A percentile compares a stretch with the other conserved stretches of the same genome.
phyloP scores from a whole-genome alignment of 225 moss, liverwort and hornwort species.

The Pleurozium schreberi region DNA sequence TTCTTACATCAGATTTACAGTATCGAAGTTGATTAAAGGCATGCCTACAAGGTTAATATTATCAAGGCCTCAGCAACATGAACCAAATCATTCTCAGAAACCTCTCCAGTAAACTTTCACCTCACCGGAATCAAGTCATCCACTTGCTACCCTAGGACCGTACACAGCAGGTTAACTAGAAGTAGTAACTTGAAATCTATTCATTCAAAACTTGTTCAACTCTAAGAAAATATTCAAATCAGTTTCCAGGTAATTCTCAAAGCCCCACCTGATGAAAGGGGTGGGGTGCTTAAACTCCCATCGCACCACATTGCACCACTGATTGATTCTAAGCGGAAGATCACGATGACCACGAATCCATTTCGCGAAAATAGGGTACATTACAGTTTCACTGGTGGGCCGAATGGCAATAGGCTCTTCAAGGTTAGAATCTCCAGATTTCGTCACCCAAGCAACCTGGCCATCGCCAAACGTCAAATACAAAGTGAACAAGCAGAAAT shows the following conservation, averaged over 20 bases:
- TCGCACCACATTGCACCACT: constrained; percentile 99
- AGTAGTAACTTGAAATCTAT: background rate
- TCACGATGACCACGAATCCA: constrained; percentile 98
- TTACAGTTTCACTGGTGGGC: constrained; percentile 95
- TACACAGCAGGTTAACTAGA: background rate
- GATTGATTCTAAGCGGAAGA: constrained; percentile 82
- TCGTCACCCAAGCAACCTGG: constrained; percentile 97
- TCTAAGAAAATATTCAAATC: background rate
- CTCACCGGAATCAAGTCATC: background rate
- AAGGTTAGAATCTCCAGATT: constrained; percentile 61
- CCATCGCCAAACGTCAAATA: background rate
- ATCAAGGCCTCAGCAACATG: background rate
- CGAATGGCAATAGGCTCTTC: constrained; percentile 95
- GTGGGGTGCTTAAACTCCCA: constrained; percentile 99
- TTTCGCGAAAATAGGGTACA: constrained; percentile 93
- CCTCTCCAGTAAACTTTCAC: background rate
- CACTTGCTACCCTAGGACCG: background rate
- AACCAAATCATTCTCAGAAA: background rate
- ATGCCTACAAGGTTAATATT: background rate
- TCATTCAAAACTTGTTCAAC: background rate
- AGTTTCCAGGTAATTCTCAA: background rate
- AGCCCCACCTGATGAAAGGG: constrained; percentile 74
- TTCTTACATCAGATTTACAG: background rate
- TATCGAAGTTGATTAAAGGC: background rate
- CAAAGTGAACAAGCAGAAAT: background rate